These are phyloP conservation scores for Aspergillus sp. DNA, from an alignment of 2,329 filamentous ascomycete species.

Conservation along the genomic window DNA sequence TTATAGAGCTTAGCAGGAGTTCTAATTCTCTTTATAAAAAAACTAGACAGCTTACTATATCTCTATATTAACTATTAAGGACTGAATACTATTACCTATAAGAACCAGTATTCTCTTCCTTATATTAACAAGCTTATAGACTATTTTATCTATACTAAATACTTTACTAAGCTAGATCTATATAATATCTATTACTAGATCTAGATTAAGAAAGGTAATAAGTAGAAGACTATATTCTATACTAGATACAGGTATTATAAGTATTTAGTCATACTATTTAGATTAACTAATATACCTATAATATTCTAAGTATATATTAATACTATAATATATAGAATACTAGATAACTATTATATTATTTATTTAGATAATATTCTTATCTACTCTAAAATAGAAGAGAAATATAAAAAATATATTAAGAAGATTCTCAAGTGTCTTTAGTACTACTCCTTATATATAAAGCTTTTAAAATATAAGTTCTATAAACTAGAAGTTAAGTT, in stretches of 20 bases:
- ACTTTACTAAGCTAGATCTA: neutral
- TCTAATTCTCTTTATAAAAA: too few relatives aligned
- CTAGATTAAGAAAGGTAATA: neutral
- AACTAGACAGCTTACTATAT: neutral
- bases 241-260: neutral
- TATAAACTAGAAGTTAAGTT: too few relatives aligned
- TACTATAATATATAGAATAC: neutral
- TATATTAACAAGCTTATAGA: neutral
- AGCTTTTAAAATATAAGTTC: too few relatives aligned
- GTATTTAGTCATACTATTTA: neutral
- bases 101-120: neutral
- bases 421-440: too few relatives aligned
- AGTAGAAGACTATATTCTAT: neutral
- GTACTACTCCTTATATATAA: too few relatives aligned
- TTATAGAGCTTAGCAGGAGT: accelerated
- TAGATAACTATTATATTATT: neutral
- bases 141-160: neutral
- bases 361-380: neutral
- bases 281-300: neutral
- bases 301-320: neutral
- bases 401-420: neutral
- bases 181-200: neutral
- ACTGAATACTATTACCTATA: neutral
- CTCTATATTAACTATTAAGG: neutral
- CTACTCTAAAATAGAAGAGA: neutral